Base-by-base conservation (phyloP, 2,329 filamentous ascomycete species). In the Curvularia sp. region DNA sequence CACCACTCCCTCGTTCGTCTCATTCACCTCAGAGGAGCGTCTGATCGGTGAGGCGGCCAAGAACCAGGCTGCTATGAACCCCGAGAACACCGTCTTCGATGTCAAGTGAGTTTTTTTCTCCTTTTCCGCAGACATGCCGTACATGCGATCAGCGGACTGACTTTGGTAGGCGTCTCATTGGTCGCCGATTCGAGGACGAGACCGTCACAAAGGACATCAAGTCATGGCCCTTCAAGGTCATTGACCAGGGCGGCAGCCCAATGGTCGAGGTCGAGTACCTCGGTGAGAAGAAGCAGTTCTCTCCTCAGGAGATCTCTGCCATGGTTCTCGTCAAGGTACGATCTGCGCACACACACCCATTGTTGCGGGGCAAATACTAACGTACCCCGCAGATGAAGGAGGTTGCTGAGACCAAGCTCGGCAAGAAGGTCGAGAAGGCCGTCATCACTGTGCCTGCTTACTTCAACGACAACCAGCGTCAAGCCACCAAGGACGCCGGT, bases 21-120 rank as follows among this genome's bases (percentile, higher is more conserved):
- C 92, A 75, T 99, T 99, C 89, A 97, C 93, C 80, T 89, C 94
- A 77, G 92, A 97, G 86, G 95, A 99, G 87, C 93, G 95, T 82
- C 85, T 99, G 84, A 98, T 98, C 78, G 95, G 95, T 86, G 95
- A 98, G 87, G 94, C 95, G 63, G 95, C 95, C 79, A 99, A 98
- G 91, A 99, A 99, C 87, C 93, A 97, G 89, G 95, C 94, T 79
- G 94, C 95, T 77, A 97, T 98, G 92, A 99, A 99, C 91, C 95
- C 95, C 66, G 82, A 82, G 79, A 98, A 98, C 87, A 99, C 95
- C 74, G 87, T 99, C 83, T 99, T 98, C 84, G 95, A 99, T 83
- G 91, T 97, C 88, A 99, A 98, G 93, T 95, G 82, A 83, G 90
- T 60, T n/a, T 83, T 43, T 49, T n/a, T 18, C 4, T 8, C 5